Evolutionary conservation across 139 green algal species (phyloP), one percentile per base, ranked within the genome.

Genomic region (Tetraselmis chui): DNA sequence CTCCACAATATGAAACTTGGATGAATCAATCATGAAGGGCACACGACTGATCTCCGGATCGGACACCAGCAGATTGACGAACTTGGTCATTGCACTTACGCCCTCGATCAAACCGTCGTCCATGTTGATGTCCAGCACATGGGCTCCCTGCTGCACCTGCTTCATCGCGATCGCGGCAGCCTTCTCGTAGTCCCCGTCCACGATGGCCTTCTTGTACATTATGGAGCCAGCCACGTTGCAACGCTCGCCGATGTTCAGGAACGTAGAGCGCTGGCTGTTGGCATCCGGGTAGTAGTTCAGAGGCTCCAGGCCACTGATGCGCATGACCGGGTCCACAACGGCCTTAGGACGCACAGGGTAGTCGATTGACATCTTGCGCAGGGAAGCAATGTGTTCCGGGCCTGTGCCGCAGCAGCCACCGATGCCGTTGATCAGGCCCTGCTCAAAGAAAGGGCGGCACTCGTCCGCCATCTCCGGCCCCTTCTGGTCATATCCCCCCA

Each of bases 61-160:
- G 0, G 92, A 95, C 76, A 98, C 95, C 77, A 97, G 86, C 87
- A 98, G 90, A 91, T 99, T 99, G 29, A 99, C 94, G 59, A 93
- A 78, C 77, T 92, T 92, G 2, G 92, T 97, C 96, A 99, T 99
- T 76, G 96, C 96, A 0, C 89, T 80, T 32, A 98, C 93, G 59
- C 93, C 96, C 11, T 98, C 96, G 58, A 99, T 97, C 83, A 99
- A 87, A 2, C 96, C 96, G 76, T 99, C 96, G 80, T 99, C 96
- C 93, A 98, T 97, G 88, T 99, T 99, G 91, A 99, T 97, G 90
- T 99, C 96, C 84, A 99, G 91, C 78, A 99, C 87, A 81, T 99
- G 81, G 0, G 96, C 95, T 5, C 93, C 93, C 81, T 94, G 87
- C 84, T 93, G 84, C 76, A 93, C 91, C 90, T 98, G 95, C 87